phyloP scores from a whole-genome alignment of 805 yeast genomes.

The Nakazawaea laoshanensis region DNA sequence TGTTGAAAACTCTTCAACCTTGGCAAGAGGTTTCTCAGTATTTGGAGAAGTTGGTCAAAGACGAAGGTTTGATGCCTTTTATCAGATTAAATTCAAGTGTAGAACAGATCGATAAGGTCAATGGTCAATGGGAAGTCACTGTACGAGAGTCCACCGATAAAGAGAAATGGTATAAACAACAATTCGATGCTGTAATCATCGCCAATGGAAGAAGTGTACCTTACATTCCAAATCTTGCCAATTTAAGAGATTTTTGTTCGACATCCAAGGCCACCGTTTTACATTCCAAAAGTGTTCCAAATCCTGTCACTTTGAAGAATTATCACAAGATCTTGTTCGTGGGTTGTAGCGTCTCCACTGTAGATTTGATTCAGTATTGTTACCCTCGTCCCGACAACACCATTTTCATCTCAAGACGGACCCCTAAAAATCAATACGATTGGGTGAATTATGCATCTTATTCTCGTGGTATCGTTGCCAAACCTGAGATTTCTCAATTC shows the following conservation, averaged over 20 bases:
- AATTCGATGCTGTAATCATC: slow-evolving; percentile 32
- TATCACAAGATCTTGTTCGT: slow-evolving; percentile 25
- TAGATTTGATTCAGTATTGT: slow-evolving; percentile 32
- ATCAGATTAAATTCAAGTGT: slow-evolving; percentile 27
- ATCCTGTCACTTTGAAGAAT: slow-evolving; percentile 16
- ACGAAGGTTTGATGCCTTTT: slow-evolving; percentile 20
- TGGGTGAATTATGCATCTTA: slow-evolving; percentile 9
- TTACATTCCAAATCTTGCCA: slow-evolving; percentile 26
- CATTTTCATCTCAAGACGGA: slow-evolving; percentile 11
- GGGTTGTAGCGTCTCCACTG: slow-evolving; percentile 36
- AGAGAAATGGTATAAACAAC: slow-evolving; percentile 29
- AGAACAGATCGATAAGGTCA: slow-evolving; percentile 19
- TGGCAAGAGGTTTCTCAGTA: slow-evolving; percentile 13
- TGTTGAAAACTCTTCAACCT: slow-evolving; percentile 8
- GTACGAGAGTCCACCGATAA: slow-evolving; percentile 13
- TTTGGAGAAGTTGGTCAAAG: slow-evolving; percentile 16
- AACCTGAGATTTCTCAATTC: slow-evolving; percentile 17
- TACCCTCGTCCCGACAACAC: slow-evolving; percentile 18
- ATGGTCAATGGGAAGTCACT: slow-evolving; percentile 24
- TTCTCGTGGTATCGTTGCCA: slow-evolving; percentile 11
- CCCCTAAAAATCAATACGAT: neutral
- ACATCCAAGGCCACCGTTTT: slow-evolving; percentile 20
- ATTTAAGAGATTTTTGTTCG: slow-evolving; percentile 21
- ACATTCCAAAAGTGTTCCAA: slow-evolving; percentile 13
- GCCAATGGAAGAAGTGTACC: slow-evolving; percentile 35